A percentile compares a stretch with the other conserved stretches of the same genome.
Evolutionary conservation across 139 green algal species (phyloP).

Genomic region (Closterium sp.): DNA sequence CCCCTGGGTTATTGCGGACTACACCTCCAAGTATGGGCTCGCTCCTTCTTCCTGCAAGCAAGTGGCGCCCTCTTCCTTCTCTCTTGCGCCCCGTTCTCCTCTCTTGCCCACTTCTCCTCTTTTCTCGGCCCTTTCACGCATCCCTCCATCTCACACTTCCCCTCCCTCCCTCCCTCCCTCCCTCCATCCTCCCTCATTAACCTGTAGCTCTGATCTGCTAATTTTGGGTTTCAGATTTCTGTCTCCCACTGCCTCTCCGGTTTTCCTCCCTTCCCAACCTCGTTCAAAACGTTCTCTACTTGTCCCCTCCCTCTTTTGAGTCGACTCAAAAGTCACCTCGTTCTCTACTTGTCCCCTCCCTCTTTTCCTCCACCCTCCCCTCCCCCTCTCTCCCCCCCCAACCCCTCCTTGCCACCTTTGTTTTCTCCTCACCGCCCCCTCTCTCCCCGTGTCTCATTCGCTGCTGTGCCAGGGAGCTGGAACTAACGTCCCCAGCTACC

Average conservation of each 20-base stretch:
- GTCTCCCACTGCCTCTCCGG: too few relatives aligned
- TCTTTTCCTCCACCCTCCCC: neutral
- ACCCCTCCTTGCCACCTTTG: neutral
- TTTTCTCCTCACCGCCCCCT: neutral
- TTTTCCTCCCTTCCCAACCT: too few relatives aligned
- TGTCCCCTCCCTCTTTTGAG: too few relatives aligned
- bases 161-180: neutral
- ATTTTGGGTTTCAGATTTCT: too few relatives aligned
- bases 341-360: neutral
- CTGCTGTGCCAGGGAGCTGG: neutral
- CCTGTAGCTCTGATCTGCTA: neutral
- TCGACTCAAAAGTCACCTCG: too few relatives aligned
- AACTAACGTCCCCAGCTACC: constrained; percentile 30
- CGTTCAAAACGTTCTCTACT: too few relatives aligned
- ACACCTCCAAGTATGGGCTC: constrained; percentile 49
- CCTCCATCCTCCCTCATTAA: neutral
- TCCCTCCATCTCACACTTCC: neutral
- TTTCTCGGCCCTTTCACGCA: neutral
- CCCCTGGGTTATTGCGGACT: constrained; percentile 92
- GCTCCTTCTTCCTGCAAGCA: too few relatives aligned
- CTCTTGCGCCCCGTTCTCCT: neutral
- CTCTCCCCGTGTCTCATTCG: neutral
- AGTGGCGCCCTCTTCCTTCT: neutral
- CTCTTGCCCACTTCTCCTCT: neutral
- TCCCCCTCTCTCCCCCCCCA: neutral